Evolutionary conservation across 2,329 filamentous ascomycete genomes (phyloP).

Genomic region (Cladosporium sp.): DNA sequence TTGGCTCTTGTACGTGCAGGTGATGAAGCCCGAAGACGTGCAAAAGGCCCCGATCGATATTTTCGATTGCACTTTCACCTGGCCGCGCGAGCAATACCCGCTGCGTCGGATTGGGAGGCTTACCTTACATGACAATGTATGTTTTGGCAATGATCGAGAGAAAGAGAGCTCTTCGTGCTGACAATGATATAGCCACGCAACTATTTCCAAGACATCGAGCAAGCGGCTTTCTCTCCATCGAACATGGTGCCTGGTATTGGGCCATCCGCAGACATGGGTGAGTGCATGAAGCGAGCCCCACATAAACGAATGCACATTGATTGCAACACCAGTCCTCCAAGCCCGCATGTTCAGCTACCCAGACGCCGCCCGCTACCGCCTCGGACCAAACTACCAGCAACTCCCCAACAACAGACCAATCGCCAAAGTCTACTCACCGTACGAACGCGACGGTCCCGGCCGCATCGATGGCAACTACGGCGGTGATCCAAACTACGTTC

Average conservation of each 20-base stretch:
- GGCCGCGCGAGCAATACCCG: conserved; percentile 37
- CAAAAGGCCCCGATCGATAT: conserved; percentile 45
- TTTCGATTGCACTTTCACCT: conserved; percentile 55
- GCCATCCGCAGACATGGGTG: conserved; percentile 50
- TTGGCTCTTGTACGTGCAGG: conserved; percentile 52
- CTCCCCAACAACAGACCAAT: conserved; percentile 20
- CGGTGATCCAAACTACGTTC: conserved; percentile 41
- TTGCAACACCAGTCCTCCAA: conserved; percentile 56
- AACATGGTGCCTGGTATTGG: conserved; percentile 61
- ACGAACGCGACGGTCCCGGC: conserved; percentile 37
- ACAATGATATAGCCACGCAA: conserved; percentile 41
- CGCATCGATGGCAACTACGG: conserved; percentile 43
- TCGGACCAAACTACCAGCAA: conserved; percentile 48
- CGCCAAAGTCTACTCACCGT: conserved; percentile 20
- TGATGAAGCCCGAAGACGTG: conserved; percentile 50
- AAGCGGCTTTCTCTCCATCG: conserved; percentile 61
- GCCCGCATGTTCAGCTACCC: conserved; percentile 54
- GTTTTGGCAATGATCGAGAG: not conserved
- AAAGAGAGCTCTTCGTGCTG: no score
- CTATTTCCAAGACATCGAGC: conserved; percentile 64
- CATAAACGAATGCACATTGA: not conserved
- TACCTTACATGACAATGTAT: conserved; percentile 45
- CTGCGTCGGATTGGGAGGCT: conserved; percentile 46
- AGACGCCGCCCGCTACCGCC: conserved; percentile 33
- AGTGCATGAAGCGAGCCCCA: not conserved